Percentiles rank a stretch among this genome's conserved stretches.
Conservation (phyloP, 495 filamentous ascomycete species). For the Talaromyces borbonicus region DNA sequence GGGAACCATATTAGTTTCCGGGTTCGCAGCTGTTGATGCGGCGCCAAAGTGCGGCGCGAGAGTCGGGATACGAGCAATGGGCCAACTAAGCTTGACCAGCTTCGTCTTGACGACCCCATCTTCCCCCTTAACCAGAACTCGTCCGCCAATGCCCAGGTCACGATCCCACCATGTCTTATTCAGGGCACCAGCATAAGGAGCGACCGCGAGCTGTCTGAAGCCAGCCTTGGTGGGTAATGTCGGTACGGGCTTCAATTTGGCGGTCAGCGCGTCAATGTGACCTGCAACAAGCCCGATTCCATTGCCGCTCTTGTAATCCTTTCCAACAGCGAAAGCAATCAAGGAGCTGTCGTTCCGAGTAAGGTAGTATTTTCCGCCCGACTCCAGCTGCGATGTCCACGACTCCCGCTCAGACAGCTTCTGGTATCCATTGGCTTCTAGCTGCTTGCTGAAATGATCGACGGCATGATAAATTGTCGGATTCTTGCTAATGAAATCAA, state of each 20-base stretch:
- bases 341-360: conserved; percentile 78
- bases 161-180: conserved; percentile 91
- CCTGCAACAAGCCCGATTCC: conserved; percentile 74
- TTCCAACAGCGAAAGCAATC: conserved; percentile 80
- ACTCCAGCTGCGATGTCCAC: conserved; percentile 66
- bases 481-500: conserved; percentile 78
- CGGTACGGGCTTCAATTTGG: conserved; percentile 80
- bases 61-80: conserved; percentile 85
- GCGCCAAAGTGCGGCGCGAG: conserved; percentile 90
- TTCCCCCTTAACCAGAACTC: conserved; percentile 70
- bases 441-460: conserved; percentile 58
- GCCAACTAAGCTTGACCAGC: conserved; percentile 87
- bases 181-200: conserved; percentile 81
- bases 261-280: conserved; percentile 86
- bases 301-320: conserved; percentile 74
- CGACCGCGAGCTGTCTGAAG: conserved; percentile 83
- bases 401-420: conserved; percentile 68
- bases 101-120: conserved; percentile 72
- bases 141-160: conserved; percentile 81
- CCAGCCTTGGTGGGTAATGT: conserved; percentile 70
- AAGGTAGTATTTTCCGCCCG: conserved; percentile 80
- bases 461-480: conserved; percentile 91
- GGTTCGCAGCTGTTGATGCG: conserved; percentile 66
- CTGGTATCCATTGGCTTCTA: conserved; percentile 60
- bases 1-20: conserved; percentile 88